A percentile compares a stretch with the other conserved stretches of the same genome.
These are phyloP conservation scores for Trichoderma gamsii DNA, from an alignment of 495 filamentous ascomycete genomes.

Conservation along the genomic window DNA sequence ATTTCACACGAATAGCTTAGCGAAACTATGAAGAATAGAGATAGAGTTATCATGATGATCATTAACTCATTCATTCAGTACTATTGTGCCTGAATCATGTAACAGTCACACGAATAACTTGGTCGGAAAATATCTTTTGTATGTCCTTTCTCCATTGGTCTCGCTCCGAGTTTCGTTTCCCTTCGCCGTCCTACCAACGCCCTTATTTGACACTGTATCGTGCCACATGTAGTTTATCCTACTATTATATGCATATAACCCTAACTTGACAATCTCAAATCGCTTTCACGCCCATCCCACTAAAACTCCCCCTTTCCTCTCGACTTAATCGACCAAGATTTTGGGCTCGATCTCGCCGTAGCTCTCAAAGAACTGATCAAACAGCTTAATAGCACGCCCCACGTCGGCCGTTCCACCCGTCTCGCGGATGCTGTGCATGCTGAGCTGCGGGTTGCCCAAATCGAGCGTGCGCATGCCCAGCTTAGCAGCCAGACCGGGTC, in stretches of 20 bases:
- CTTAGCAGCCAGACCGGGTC: constrained; percentile 83
- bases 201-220: not conserved
- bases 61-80: too few relatives aligned
- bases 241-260: not conserved
- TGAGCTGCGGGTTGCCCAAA: constrained; percentile 89
- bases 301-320: not conserved
- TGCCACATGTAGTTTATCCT: too few relatives aligned
- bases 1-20: not conserved
- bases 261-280: too few relatives aligned
- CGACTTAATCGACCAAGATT: constrained; percentile 65
- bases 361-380: constrained; percentile 79
- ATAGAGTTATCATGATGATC: not conserved
- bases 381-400: constrained; percentile 77
- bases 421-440: constrained; percentile 96
- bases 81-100: too few relatives aligned
- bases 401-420: constrained; percentile 84
- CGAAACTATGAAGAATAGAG: not conserved
- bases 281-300: not conserved
- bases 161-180: not conserved
- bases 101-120: too few relatives aligned
- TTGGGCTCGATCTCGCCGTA: constrained; percentile 73
- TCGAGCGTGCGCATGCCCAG: constrained; percentile 85
- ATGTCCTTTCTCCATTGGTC: not conserved
- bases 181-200: not conserved
- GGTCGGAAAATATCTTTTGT: too few relatives aligned